phyloP scores from a whole-genome alignment of 164 flowering plant species.

The Piper longum region DNA sequence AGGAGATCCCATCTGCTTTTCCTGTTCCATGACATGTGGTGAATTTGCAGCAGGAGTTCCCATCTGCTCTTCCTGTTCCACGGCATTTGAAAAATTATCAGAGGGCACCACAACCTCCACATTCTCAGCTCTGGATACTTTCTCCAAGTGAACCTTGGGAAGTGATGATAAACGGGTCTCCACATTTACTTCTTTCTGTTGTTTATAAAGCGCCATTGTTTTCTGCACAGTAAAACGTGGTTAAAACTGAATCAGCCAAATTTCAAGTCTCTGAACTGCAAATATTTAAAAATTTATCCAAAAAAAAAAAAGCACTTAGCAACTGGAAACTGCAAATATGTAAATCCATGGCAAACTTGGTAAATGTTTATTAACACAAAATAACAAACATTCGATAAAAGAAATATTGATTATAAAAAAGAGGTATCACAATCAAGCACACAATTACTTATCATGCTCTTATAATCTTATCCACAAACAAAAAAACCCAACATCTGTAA shows the following conservation, averaged over 20 bases:
- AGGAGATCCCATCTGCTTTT: too few relatives aligned
- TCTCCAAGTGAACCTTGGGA: slow-evolving; percentile 4
- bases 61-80: background rate
- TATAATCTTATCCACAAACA: too few relatives aligned
- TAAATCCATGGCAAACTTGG: too few relatives aligned
- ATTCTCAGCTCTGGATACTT: background rate
- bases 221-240: slow-evolving; percentile 27
- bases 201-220: slow-evolving; percentile 57
- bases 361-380: too few relatives aligned
- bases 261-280: background rate
- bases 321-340: too few relatives aligned
- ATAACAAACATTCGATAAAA: too few relatives aligned
- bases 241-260: background rate
- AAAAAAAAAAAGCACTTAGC: too few relatives aligned
- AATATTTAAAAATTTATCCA: background rate
- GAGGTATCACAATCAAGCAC: too few relatives aligned
- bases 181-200: slow-evolving; percentile 22
- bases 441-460: too few relatives aligned
- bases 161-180: background rate
- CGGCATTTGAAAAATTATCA: background rate
- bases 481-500: too few relatives aligned
- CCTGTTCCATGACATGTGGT: background rate
- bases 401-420: too few relatives aligned
- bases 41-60: background rate
- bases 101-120: background rate